Evolutionary conservation across 352 stramenopile species (phyloP).

Genomic region (Phytophthora podocarpi): DNA sequence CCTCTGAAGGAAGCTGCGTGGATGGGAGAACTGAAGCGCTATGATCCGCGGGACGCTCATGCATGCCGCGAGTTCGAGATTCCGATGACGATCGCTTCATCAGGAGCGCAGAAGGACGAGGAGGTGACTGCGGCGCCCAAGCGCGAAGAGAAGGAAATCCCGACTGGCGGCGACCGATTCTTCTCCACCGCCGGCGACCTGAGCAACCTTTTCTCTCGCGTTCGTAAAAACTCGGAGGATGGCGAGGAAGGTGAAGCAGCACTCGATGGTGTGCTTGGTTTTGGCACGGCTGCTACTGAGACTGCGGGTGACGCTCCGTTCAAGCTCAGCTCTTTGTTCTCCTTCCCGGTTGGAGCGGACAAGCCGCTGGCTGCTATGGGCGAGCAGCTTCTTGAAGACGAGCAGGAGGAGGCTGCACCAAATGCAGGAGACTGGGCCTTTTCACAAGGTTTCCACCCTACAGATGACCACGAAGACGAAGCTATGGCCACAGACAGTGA

Average conservation of each 20-base stretch:
- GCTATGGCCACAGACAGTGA: slow-evolving; percentile 46
- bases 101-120: slow-evolving; percentile 28
- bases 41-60: slow-evolving; percentile 58
- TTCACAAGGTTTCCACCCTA: slow-evolving; percentile 21
- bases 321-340: slow-evolving; percentile 79
- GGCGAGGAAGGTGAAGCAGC: slow-evolving; percentile 75
- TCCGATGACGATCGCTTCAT: slow-evolving; percentile 30
- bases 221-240: slow-evolving; percentile 86
- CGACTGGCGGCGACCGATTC: slow-evolving; percentile 70
- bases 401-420: slow-evolving; percentile 26
- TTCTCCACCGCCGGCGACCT: slow-evolving; percentile 66
- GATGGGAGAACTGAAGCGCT: slow-evolving; percentile 78
- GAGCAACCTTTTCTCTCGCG: slow-evolving; percentile 72
- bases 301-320: slow-evolving; percentile 38
- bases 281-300: slow-evolving; percentile 10
- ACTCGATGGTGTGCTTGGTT: slow-evolving; percentile 69
- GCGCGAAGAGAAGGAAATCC: slow-evolving; percentile 52
- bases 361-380: slow-evolving; percentile 47
- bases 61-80: slow-evolving; percentile 61
- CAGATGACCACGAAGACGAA: slow-evolving; percentile 35
- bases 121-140: slow-evolving; percentile 3
- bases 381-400: slow-evolving; percentile 58
- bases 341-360: slow-evolving; percentile 58
- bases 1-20: slow-evolving; percentile 77
- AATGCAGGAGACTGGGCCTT: slow-evolving; percentile 25